Evolutionary conservation across 148 eudicot species (phyloP).

Genomic region (Vaccinium corymbosum): DNA sequence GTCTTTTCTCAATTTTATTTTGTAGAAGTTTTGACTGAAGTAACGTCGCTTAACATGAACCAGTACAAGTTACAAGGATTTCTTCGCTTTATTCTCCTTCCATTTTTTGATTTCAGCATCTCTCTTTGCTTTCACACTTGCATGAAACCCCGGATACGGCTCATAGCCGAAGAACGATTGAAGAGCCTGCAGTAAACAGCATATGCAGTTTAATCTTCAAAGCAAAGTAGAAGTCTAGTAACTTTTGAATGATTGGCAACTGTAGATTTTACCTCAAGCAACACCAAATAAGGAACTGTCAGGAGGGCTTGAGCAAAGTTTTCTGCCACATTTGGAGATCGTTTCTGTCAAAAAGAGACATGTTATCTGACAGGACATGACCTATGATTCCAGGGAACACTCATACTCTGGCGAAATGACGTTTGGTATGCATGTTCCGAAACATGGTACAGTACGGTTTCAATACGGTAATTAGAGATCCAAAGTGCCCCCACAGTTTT

Average conservation of each 20-base stretch:
- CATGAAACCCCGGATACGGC: constrained; percentile 83
- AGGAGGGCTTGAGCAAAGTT: constrained; percentile 76
- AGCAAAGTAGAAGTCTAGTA: neutral
- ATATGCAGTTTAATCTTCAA: neutral
- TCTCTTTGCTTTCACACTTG: constrained; percentile 49
- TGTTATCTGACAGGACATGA: neutral
- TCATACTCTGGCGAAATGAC: no score
- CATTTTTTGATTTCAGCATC: constrained; percentile 63
- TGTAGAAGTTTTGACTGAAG: neutral
- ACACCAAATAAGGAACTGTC: constrained; percentile 86
- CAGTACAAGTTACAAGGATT: constrained; percentile 13
- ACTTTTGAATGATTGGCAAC: neutral
- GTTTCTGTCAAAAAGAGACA: constrained; percentile 45
- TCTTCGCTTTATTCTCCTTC: constrained; percentile 64
- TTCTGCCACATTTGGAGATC: constrained; percentile 80
- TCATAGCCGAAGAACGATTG: constrained; percentile 60
- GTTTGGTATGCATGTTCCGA: no score
- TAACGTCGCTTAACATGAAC: neutral
- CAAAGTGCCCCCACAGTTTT: no score
- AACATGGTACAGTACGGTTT: no score
- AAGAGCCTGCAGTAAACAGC: constrained; percentile 46
- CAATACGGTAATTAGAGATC: no score
- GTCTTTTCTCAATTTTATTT: neutral
- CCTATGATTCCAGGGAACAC: no score
- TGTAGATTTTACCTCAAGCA: constrained; percentile 61